A percentile compares a stretch with the other conserved stretches of the same genome.
Conservation (phyloP, 345 rosid species). For the Hibiscus tridactylites region DNA sequence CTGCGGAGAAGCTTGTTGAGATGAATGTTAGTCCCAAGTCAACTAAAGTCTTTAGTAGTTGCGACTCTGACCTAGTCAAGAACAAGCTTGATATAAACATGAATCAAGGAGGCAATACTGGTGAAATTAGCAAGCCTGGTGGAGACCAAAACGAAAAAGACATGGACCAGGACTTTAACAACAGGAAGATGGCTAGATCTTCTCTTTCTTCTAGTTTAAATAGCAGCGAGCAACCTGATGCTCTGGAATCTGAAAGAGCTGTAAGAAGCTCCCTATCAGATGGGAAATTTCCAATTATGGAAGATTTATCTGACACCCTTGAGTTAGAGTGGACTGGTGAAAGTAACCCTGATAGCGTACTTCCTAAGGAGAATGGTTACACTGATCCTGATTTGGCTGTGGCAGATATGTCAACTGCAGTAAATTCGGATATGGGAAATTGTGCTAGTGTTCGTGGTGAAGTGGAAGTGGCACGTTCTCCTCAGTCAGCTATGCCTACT, state of each 20-base stretch:
- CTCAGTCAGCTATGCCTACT: constrained; percentile 11
- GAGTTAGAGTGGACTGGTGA: constrained; percentile 75
- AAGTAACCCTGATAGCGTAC: constrained; percentile 28
- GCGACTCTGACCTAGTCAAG: constrained; percentile 29
- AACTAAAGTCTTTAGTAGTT: constrained; percentile 31
- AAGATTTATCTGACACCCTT: constrained; percentile 61
- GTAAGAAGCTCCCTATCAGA: constrained; percentile 37
- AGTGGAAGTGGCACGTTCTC: constrained; percentile 18
- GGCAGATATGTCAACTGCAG: constrained; percentile 17
- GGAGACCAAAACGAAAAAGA: constrained; percentile 24
- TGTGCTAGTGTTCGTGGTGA: constrained; percentile 22
- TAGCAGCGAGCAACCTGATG: constrained; percentile 24
- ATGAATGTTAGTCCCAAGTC: constrained; percentile 27
- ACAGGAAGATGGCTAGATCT: constrained; percentile 24
- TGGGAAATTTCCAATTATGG: constrained; percentile 36
- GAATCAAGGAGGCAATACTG: constrained; percentile 24
- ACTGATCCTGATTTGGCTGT: constrained; percentile 20
- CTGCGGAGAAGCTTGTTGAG: constrained; percentile 49
- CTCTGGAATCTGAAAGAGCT: constrained; percentile 36
- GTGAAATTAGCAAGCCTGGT: constrained; percentile 12
- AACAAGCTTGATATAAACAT: constrained; percentile 24
- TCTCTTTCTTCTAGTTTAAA: constrained; percentile 24
- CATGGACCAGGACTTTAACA: constrained; percentile 24
- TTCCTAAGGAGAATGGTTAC: constrained; percentile 24
- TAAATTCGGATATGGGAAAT: constrained; percentile 15